Base-by-base conservation (phyloP, 202 grass and related monocot genomes). In the Sporobolus alterniflorus region DNA sequence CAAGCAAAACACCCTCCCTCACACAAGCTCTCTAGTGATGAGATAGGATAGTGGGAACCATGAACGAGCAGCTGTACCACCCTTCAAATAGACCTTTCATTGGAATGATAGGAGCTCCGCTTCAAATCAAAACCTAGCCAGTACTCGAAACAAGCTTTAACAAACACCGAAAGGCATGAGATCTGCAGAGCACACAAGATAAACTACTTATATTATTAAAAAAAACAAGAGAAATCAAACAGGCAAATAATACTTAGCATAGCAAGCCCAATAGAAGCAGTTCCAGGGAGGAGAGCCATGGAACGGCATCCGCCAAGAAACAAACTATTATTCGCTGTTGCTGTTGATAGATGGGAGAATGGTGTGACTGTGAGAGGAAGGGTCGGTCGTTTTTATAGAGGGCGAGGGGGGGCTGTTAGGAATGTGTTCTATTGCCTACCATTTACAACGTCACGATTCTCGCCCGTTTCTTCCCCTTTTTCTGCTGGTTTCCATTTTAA, bases 41-140 rank as follows among this genome's bases (percentile, higher is more conserved):
- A 88, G 94, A 90, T 92, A 91, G 84, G 79, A 75, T 47, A 92
- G 94, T 97, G 94, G 94, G 52, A 94, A 86, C 91, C 94, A 97
- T 97, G 90, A 94, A 86, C 89, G 31, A 90, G 91, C 91, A 94
- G 94, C 84, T 76, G 88, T 47, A 84, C 43, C 64, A 57, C 78
- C 84, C 78, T 79, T 59, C 50, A 12, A 40, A 44, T 5, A 39
- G 82, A 84, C 81, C 94, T 51, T 94, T 85, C 82, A 88, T 94
- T 97, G 94, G 94, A 97, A 78, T 42, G 83, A 77, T 88, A 84
- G 91, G 84, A 94, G 87, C 94, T 97, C 91, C 61, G 71, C 92
- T 73, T 85, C 87, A 16, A 64, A 80, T 67, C 75, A 69, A 62
- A 69, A 55, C 50, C 60, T 1, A 70, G 12, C 13, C 7, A 7